Conservation (phyloP, 2,329 filamentous ascomycete genomes). For the Penicillium italicum region DNA sequence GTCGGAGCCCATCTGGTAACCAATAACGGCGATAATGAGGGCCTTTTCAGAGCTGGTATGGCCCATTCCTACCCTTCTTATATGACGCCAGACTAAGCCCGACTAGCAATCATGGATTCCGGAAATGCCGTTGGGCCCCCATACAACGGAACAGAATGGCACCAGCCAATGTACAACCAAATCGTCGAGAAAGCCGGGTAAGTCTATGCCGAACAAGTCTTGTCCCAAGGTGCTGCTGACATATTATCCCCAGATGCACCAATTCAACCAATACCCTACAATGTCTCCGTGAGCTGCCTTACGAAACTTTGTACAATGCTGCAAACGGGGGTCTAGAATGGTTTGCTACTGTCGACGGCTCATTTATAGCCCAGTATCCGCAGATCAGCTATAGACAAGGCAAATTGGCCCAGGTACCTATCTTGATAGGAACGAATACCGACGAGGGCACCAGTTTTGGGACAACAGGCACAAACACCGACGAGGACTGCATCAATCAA, state of each 20-base stretch:
- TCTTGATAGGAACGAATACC: slow-evolving; percentile 61
- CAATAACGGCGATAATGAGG: slow-evolving; percentile 30
- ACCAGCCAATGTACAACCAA: slow-evolving; percentile 33
- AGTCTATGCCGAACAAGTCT: neutral
- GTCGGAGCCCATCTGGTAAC: slow-evolving; percentile 31
- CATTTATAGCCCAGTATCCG: slow-evolving; percentile 53
- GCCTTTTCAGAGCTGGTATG: slow-evolving; percentile 31
- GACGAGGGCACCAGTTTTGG: slow-evolving; percentile 63
- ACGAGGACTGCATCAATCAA: slow-evolving; percentile 48
- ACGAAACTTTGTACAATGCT: slow-evolving; percentile 20
- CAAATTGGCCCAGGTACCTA: slow-evolving; percentile 59
- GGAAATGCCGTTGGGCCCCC: slow-evolving; percentile 32
- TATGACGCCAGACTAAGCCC: neutral
- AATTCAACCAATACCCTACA: slow-evolving; percentile 25
- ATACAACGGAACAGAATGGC: slow-evolving; percentile 34
- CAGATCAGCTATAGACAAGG: slow-evolving; percentile 55
- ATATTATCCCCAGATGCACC: slow-evolving; percentile 20
- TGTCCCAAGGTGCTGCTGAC: neutral
- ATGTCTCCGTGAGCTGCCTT: slow-evolving; percentile 30
- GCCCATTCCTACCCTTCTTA: neutral
- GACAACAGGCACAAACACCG: slow-evolving; percentile 51
- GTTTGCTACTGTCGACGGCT: slow-evolving; percentile 52
- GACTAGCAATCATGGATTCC: slow-evolving; percentile 32
- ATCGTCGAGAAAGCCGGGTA: slow-evolving; percentile 28
- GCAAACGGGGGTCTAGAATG: slow-evolving; percentile 30